Percentiles rank a stretch among this genome's conserved stretches.
Conservation (phyloP, 306 rosid species). For the Psophocarpus tetragonolobus region DNA sequence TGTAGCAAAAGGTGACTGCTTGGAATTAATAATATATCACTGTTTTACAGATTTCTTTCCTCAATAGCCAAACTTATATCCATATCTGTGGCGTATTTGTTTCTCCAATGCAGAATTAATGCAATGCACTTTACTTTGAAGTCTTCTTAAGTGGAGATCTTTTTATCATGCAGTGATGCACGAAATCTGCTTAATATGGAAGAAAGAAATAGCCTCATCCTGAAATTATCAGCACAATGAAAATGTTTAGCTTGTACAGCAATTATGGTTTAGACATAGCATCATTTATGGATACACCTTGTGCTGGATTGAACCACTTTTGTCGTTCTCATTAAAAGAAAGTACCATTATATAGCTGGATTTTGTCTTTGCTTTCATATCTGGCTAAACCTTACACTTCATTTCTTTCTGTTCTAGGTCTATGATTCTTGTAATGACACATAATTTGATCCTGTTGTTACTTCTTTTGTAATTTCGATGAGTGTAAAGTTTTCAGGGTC, state of each 20-base stretch:
- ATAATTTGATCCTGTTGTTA: conserved; percentile 20
- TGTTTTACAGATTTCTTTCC: background rate
- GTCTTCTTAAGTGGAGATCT: conserved; percentile 18
- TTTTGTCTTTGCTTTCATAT: conserved; percentile 34
- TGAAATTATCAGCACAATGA: conserved; percentile 10
- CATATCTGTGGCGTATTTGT: background rate
- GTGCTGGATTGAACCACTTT: conserved; percentile 1
- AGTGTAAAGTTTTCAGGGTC: background rate
- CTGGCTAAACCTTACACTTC: conserved; percentile 11
- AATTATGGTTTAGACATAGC: conserved; percentile 25
- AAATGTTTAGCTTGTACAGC: background rate
- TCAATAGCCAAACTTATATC: conserved; percentile 3
- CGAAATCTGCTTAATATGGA: background rate
- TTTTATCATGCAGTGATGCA: conserved; percentile 3
- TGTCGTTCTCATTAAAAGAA: conserved; percentile 39
- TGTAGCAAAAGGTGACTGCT: conserved; percentile 17
- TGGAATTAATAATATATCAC: conserved; percentile 4
- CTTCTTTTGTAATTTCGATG: background rate
- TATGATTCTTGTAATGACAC: conserved; percentile 29
- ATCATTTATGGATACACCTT: conserved; percentile 19
- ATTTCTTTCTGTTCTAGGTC: conserved; percentile 16
- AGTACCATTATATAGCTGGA: conserved; percentile 41
- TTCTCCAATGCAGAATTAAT: background rate
- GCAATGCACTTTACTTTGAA: conserved; percentile 17
- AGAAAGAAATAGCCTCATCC: background rate